Evolutionary conservation across 1,139 yeast species (phyloP).

Genomic region (Suhomyces choctaworum): DNA sequence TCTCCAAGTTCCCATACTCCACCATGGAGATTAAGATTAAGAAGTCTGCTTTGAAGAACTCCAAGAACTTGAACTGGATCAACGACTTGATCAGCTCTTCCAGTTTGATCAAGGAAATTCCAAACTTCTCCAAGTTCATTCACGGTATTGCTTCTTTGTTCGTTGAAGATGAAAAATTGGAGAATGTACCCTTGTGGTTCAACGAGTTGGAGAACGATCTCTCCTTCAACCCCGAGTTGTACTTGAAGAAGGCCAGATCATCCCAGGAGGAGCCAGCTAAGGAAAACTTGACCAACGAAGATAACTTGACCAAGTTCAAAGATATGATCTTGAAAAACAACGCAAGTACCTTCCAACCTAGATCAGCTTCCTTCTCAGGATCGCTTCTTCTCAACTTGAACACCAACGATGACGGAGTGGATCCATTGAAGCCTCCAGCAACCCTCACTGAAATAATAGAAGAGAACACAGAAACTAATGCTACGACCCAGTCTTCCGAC

Average conservation of each 20-base stretch:
- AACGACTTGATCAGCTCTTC: constrained; percentile 75
- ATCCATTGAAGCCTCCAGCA: constrained; percentile 5
- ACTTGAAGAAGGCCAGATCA: constrained; percentile 41
- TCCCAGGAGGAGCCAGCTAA: constrained; percentile 75
- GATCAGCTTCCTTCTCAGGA: constrained; percentile 46
- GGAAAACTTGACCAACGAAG: constrained; percentile 54
- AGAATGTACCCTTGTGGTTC: constrained; percentile 91
- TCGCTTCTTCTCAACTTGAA: constrained; percentile 27
- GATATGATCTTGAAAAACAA: constrained; percentile 41
- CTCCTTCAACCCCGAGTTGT: constrained; percentile 20
- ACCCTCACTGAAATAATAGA: constrained; percentile 8
- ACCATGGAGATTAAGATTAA: constrained; percentile 86
- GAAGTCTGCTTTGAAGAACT: constrained; percentile 45
- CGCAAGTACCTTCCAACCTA: constrained; percentile 33
- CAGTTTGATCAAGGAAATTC: constrained; percentile 86
- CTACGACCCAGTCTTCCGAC: constrained; percentile 32
- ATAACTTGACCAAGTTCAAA: constrained; percentile 47
- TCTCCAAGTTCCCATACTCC: constrained; percentile 80
- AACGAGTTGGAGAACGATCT: constrained; percentile 71
- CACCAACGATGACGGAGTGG: constrained; percentile 12
- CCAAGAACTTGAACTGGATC: constrained; percentile 68
- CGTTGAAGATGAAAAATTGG: constrained; percentile 87
- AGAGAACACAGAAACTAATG: constrained; percentile 14
- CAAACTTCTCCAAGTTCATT: constrained; percentile 83
- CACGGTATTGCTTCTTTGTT: constrained; percentile 89